Percentiles rank a stretch among this genome's conserved stretches.
These are phyloP conservation scores for Rhizophlyctis rosea DNA, from an alignment of 192 early-diverging fungal genomes.

Conservation along the genomic window DNA sequence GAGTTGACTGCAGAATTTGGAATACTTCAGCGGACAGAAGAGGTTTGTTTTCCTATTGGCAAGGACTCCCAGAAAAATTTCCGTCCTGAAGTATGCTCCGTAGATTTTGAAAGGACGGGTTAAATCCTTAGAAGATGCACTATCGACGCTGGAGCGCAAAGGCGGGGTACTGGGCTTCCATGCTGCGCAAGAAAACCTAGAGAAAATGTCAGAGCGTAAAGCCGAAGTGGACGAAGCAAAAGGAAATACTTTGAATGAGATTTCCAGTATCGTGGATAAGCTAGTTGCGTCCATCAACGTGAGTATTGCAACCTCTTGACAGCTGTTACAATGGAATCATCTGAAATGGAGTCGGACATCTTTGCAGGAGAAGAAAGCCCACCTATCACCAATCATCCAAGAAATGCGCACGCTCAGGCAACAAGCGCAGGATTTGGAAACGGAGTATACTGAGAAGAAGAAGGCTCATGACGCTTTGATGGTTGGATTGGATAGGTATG, in stretches of 20 bases:
- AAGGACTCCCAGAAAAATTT: neutral
- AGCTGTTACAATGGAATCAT: no score
- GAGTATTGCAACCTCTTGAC: no score
- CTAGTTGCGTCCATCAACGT: conserved; percentile 50
- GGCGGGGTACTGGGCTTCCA: conserved; percentile 42
- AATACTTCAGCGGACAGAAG: conserved; percentile 54
- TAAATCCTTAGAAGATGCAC: conserved; percentile 21
- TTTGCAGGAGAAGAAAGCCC: conserved; percentile 55
- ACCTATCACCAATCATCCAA: conserved; percentile 52
- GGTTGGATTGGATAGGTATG: conserved; percentile 52
- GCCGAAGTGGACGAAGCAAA: conserved; percentile 56
- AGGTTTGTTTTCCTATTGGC: conserved; percentile 29
- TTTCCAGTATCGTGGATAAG: conserved; percentile 48
- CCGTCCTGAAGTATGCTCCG: neutral
- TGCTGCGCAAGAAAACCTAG: conserved; percentile 45
- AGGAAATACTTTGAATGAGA: conserved; percentile 51
- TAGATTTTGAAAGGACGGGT: conserved; percentile 35
- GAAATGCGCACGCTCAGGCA: conserved; percentile 46
- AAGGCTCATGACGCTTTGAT: conserved; percentile 50
- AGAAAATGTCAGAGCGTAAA: conserved; percentile 57
- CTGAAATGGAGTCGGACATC: no score
- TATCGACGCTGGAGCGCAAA: conserved; percentile 35
- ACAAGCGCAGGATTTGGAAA: conserved; percentile 45
- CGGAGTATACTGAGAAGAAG: conserved; percentile 55
- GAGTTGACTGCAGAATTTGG: conserved; percentile 50